These are phyloP conservation scores for Graphiopsis chlorocephala DNA, from an alignment of 2,329 filamentous ascomycete species.

Conservation along the genomic window DNA sequence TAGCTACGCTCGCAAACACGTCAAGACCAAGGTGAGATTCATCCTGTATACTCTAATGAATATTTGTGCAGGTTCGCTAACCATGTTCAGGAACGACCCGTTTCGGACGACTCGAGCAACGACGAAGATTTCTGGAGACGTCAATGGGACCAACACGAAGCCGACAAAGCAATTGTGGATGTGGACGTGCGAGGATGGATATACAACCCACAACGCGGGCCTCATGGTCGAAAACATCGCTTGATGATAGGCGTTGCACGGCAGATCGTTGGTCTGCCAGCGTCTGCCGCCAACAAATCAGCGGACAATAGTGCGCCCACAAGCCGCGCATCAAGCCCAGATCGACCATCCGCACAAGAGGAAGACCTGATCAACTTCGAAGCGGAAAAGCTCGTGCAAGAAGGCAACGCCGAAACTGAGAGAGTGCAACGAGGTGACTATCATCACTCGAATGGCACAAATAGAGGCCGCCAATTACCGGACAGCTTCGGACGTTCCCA, in stretches of 20 bases:
- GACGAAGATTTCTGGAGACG: conserved; percentile 73
- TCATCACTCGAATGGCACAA: conserved; percentile 43
- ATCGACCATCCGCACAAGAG: conserved; percentile 48
- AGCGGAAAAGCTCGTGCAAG: conserved; percentile 71
- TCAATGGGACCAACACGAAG: conserved; percentile 76
- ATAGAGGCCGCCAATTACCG: background rate
- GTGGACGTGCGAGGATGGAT: conserved; percentile 96
- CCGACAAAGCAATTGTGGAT: conserved; percentile 82
- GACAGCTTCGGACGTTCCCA: background rate
- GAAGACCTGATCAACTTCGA: conserved; percentile 70
- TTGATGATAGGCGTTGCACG: conserved; percentile 82
- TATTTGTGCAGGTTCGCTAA: background rate
- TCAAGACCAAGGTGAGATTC: conserved; percentile 41
- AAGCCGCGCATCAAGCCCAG: conserved; percentile 46
- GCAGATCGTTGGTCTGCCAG: conserved; percentile 79
- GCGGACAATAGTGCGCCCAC: conserved; percentile 37
- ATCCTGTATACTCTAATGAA: background rate
- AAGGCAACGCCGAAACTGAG: conserved; percentile 68
- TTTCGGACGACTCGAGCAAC: conserved; percentile 9
- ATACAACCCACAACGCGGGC: conserved; percentile 79
- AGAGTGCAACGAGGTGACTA: conserved; percentile 68
- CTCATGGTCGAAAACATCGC: conserved; percentile 82
- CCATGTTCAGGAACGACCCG: background rate
- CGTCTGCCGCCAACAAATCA: conserved; percentile 50
- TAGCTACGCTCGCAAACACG: conserved; percentile 79